Percentiles rank a stretch among this genome's conserved stretches.
Evolutionary conservation across 1,284 basidiomycete genomes (phyloP).

Genomic region (Ganoderma boninense): DNA sequence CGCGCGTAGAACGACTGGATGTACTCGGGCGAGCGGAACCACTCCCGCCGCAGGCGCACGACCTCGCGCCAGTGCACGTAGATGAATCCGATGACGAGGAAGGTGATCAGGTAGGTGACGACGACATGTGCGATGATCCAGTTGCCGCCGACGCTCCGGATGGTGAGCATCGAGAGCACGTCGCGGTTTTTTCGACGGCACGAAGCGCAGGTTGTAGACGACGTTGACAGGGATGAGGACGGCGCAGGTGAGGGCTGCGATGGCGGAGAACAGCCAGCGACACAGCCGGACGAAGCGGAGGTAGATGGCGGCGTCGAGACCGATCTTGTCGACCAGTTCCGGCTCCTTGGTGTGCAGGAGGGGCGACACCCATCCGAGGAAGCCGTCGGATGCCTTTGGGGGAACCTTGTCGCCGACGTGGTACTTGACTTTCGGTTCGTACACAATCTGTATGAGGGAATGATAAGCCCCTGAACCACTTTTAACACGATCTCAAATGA

Average conservation of each 20-base stretch:
- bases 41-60: constrained; percentile 69
- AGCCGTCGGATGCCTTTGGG: constrained; percentile 81
- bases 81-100: constrained; percentile 69
- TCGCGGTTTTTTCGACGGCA: constrained; percentile 60
- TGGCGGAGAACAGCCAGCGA: constrained; percentile 77
- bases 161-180: constrained; percentile 79
- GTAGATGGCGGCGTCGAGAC: constrained; percentile 93
- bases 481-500: no score
- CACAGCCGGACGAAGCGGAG: constrained; percentile 92
- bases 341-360: constrained; percentile 87
- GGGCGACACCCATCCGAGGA: constrained; percentile 91
- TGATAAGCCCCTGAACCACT: no score
- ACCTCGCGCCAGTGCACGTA: constrained; percentile 82
- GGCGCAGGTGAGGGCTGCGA: constrained; percentile 74
- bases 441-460: constrained; percentile 66
- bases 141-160: constrained; percentile 74
- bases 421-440: constrained; percentile 91
- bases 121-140: constrained; percentile 81
- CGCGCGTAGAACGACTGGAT: constrained; percentile 80
- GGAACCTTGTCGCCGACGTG: constrained; percentile 84
- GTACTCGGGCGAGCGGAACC: constrained; percentile 84
- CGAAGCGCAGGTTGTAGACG: constrained; percentile 73
- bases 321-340: constrained; percentile 90
- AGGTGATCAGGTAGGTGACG: constrained; percentile 77
- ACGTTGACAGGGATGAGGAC: constrained; percentile 86